Conservation (phyloP, 2,329 filamentous ascomycete genomes). For the Ascochyta koolunga region DNA sequence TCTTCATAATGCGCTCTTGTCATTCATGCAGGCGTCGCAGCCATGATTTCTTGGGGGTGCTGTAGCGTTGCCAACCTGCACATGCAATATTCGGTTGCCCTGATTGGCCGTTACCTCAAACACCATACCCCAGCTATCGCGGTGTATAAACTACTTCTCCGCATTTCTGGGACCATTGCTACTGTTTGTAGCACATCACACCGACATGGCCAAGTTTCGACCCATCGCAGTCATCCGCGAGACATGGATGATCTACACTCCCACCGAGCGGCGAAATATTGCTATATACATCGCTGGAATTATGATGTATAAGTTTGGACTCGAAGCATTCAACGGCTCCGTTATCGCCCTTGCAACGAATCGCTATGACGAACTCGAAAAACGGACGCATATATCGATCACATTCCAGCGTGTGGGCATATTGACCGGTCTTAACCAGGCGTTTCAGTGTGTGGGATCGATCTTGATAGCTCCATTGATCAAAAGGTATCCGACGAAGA, state of each 20-base stretch:
- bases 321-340: constrained; percentile 60
- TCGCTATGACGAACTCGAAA: constrained; percentile 56
- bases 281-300: constrained; percentile 55
- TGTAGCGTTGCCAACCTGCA: constrained; percentile 24
- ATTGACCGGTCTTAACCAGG: constrained; percentile 57
- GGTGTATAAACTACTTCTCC: constrained; percentile 32
- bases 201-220: constrained; percentile 24
- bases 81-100: constrained; percentile 23
- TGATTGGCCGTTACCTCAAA: constrained; percentile 24
- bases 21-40: constrained; percentile 28
- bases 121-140: constrained; percentile 21
- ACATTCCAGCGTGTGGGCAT: constrained; percentile 57
- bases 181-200: constrained; percentile 24
- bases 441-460: constrained; percentile 58
- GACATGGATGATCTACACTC: constrained; percentile 45
- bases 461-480: constrained; percentile 59
- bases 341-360: constrained; percentile 58
- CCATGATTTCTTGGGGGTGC: constrained; percentile 22
- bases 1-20: constrained; percentile 29
- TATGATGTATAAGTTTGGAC: constrained; percentile 60
- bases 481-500: constrained; percentile 55
- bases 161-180: constrained; percentile 23
- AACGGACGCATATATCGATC: constrained; percentile 38
- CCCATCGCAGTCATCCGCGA: constrained; percentile 34
- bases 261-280: constrained; percentile 50